These are phyloP conservation scores for Eucalyptus sp. DNA, from an alignment of 345 rosid species.

Conservation along the genomic window DNA sequence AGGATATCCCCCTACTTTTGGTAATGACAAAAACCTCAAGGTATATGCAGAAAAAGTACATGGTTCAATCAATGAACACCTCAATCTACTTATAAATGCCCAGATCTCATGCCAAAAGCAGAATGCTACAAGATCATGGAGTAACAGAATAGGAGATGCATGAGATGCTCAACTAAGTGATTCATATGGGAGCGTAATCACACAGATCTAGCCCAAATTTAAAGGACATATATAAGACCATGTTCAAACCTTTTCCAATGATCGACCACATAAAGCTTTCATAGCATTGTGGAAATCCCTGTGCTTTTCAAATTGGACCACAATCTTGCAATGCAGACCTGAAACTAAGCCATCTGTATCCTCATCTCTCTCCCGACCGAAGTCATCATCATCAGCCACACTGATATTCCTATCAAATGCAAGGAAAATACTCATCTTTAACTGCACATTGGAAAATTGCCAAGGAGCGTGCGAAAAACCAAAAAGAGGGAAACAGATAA, in stretches of 20 bases:
- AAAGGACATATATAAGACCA: background rate
- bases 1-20: background rate
- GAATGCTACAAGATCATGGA: background rate
- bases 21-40: background rate
- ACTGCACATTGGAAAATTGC: background rate
- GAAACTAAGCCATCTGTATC: conserved; percentile 41
- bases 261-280: conserved; percentile 71
- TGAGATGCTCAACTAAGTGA: background rate
- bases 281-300: conserved; percentile 61
- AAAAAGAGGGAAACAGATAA: background rate
- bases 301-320: conserved; percentile 79
- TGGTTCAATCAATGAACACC: background rate
- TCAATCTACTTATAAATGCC: background rate
- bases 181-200: background rate
- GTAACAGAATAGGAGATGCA: background rate
- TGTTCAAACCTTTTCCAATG: conserved; percentile 62
- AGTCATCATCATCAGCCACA: conserved; percentile 76
- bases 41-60: background rate
- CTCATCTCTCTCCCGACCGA: conserved; percentile 38
- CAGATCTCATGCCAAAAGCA: background rate
- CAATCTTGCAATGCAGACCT: conserved; percentile 85
- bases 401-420: conserved; percentile 55
- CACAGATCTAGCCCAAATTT: background rate
- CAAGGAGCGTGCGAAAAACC: background rate
- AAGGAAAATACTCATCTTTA: background rate